Evolutionary conservation across 495 filamentous ascomycete genomes (phyloP).

Genomic region (Parathielavia hyrcaniae): DNA sequence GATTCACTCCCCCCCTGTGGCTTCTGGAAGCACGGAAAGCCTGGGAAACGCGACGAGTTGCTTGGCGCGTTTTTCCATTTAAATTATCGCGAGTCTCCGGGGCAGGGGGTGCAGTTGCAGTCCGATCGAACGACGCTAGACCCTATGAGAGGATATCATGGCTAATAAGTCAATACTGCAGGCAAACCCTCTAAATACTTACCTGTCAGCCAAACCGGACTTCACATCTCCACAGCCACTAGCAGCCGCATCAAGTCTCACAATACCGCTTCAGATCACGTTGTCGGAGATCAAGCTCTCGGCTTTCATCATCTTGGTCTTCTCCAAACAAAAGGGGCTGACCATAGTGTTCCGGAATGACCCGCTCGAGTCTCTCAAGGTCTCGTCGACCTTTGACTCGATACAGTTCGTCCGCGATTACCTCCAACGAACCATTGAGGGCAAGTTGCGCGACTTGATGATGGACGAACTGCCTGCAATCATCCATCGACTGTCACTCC

Average conservation of each 20-base stretch:
- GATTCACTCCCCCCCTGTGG: neutral
- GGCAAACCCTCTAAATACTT: slow-evolving; percentile 96
- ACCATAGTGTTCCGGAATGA: slow-evolving; percentile 97
- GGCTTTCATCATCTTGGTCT: slow-evolving; percentile 94
- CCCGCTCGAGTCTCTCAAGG: slow-evolving; percentile 93
- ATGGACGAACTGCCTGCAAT: slow-evolving; percentile 98
- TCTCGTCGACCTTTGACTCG: slow-evolving; percentile 96
- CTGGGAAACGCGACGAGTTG: slow-evolving; percentile 2
- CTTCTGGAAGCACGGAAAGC: slow-evolving; percentile 2
- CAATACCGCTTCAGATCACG: slow-evolving; percentile 93
- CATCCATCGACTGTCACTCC: slow-evolving; percentile 84
- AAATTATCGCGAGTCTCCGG: slow-evolving; percentile 22
- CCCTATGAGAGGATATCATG: slow-evolving; percentile 31
- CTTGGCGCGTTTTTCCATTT: slow-evolving; percentile 32
- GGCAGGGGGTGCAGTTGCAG: slow-evolving; percentile 28
- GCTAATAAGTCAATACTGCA: slow-evolving; percentile 47
- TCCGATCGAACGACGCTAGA: slow-evolving; percentile 18
- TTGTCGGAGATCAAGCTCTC: slow-evolving; percentile 95
- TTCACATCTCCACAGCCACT: slow-evolving; percentile 90
- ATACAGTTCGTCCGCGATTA: slow-evolving; percentile 98
- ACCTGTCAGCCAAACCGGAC: slow-evolving; percentile 78
- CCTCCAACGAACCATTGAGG: slow-evolving; percentile 92
- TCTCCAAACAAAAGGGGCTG: slow-evolving; percentile 92
- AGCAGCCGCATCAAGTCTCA: slow-evolving; percentile 87
- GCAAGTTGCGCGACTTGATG: slow-evolving; percentile 82